phyloP scores from a whole-genome alignment of 768 basidiomycete species.

The Leccinellum albellum region DNA sequence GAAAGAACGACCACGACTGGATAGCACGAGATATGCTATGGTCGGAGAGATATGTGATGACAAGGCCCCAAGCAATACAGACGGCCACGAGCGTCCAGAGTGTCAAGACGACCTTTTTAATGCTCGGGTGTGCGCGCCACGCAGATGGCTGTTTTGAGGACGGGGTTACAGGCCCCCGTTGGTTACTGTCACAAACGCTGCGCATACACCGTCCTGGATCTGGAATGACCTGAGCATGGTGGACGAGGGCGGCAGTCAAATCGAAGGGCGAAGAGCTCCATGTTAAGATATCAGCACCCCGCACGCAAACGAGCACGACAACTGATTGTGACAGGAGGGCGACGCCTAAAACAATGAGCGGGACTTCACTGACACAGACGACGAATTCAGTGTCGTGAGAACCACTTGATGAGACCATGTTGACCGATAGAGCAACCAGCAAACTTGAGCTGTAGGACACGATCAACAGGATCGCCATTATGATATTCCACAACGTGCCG shows the following conservation, averaged over 20 bases:
- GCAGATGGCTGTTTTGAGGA: slow-evolving; percentile 23
- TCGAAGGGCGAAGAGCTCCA: slow-evolving; percentile 34
- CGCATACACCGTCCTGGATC: slow-evolving; percentile 25
- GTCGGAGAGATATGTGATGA: slow-evolving; percentile 6
- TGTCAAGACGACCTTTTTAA: slow-evolving; percentile 20
- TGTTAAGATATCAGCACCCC: slow-evolving; percentile 24
- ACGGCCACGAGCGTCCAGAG: slow-evolving; percentile 23
- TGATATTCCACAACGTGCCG: slow-evolving; percentile 17
- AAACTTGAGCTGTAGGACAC: slow-evolving; percentile 28
- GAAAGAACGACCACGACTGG: slow-evolving; percentile 27
- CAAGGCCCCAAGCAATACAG: slow-evolving; percentile 23
- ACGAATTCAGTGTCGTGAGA: neutral
- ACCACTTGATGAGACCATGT: slow-evolving; percentile 14
- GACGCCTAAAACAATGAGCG: slow-evolving; percentile 27
- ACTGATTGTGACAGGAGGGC: slow-evolving; percentile 21
- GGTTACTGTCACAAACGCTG: slow-evolving; percentile 10
- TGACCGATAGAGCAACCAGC: slow-evolving; percentile 20
- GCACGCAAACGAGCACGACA: slow-evolving; percentile 22
- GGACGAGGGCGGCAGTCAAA: slow-evolving; percentile 28
- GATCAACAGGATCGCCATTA: slow-evolving; percentile 28
- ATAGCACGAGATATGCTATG: neutral
- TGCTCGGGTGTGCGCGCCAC: slow-evolving; percentile 24
- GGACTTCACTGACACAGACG: slow-evolving; percentile 23
- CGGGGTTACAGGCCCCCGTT: slow-evolving; percentile 13
- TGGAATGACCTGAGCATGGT: slow-evolving; percentile 20